phyloP scores from a whole-genome alignment of 2,329 filamentous ascomycete species.

The Monosporascus cannonballus region DNA sequence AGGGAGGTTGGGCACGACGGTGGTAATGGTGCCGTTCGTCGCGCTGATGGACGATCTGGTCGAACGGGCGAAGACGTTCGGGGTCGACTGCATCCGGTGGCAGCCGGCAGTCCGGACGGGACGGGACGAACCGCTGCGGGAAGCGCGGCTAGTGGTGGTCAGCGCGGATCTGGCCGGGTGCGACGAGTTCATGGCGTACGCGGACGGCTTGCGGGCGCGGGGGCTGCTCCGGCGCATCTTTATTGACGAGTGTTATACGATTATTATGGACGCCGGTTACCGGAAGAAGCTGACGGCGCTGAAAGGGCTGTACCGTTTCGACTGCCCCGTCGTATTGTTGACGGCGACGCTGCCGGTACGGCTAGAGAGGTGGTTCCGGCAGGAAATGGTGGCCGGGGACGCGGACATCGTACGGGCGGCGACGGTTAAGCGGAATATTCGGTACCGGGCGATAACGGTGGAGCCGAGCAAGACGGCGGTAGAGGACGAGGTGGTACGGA shows the following conservation, averaged over 20 bases:
- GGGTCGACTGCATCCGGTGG: neutral
- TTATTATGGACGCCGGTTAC: conserved; percentile 1
- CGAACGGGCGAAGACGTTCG: neutral
- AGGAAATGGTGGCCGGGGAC: neutral
- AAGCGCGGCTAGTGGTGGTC: neutral
- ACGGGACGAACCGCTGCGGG: neutral
- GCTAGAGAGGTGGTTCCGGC: conserved; percentile 1
- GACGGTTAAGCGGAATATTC: neutral
- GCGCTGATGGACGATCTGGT: no score
- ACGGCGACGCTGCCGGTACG: conserved; percentile 1
- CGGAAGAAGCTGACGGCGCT: no score
- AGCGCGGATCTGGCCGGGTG: neutral
- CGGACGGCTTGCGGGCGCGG: neutral
- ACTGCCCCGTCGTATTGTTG: neutral
- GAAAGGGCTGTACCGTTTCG: neutral
- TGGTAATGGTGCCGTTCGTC: no score
- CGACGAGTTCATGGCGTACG: neutral
- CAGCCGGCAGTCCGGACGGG: neutral
- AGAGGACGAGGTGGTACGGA: no score
- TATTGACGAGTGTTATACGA: conserved; percentile 1
- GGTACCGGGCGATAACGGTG: no score
- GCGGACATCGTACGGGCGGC: neutral
- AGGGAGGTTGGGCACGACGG: no score
- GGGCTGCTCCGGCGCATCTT: conserved; percentile 1
- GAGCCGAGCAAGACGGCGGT: no score